Conservation (phyloP, 163 green algal genomes). For the Scenedesmus sp. region DNA sequence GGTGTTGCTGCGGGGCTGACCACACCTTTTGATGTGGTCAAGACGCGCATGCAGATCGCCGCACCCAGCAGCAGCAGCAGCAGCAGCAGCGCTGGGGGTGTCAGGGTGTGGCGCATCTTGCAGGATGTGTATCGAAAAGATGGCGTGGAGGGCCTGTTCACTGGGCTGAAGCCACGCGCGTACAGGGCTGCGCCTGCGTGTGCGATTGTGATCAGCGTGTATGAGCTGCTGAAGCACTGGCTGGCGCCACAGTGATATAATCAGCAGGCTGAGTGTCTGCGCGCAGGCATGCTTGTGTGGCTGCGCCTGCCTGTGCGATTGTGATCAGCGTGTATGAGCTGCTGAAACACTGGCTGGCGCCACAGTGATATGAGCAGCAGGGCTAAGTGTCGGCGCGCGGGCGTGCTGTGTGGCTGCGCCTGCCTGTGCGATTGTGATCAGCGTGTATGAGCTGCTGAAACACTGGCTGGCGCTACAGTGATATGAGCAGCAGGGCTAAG, state of each 20-base stretch:
- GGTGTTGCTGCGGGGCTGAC: constrained; percentile 86
- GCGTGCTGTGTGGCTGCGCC: constrained; percentile 71
- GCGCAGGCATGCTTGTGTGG: no score
- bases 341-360: constrained; percentile 77
- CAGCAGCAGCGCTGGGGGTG: constrained; percentile 2
- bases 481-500: not conserved
- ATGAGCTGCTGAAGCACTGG: constrained; percentile 91
- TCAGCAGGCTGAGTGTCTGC: not conserved
- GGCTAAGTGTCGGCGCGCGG: not conserved
- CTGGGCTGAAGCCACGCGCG: constrained; percentile 82
- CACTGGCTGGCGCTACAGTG: constrained; percentile 39
- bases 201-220: constrained; percentile 92
- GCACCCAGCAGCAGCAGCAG: constrained; percentile 17
- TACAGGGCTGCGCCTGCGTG: constrained; percentile 89
- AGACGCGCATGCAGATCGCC: constrained; percentile 91
- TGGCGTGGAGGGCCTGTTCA: constrained; percentile 86
- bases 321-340: constrained; percentile 94
- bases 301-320: constrained; percentile 93
- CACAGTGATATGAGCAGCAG: constrained; percentile 1
- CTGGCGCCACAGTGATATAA: constrained; percentile 28
- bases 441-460: constrained; percentile 95
- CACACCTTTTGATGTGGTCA: constrained; percentile 96
- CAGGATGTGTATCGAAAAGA: constrained; percentile 66
- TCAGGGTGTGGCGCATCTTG: constrained; percentile 56
- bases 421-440: constrained; percentile 94